phyloP scores from a whole-genome alignment of 2,329 filamentous ascomycete genomes.

The Colletotrichum melonis region DNA sequence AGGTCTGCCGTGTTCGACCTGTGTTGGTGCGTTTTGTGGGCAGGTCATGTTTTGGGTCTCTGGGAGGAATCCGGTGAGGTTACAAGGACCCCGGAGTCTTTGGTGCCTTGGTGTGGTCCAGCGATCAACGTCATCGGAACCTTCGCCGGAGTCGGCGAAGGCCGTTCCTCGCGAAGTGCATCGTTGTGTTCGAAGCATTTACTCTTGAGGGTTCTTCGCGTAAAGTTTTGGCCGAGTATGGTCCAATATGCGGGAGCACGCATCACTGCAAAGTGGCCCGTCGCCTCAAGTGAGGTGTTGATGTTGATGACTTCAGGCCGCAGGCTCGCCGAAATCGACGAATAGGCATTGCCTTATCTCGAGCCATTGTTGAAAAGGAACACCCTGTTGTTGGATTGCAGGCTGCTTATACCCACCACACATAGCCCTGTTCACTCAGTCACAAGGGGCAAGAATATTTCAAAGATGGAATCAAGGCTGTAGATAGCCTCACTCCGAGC shows the following conservation, averaged over 20 bases:
- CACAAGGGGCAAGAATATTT: neutral
- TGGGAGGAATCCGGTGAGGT: slow-evolving; percentile 8
- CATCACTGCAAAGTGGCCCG: slow-evolving; percentile 12
- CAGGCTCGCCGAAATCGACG: neutral
- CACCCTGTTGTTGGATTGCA: neutral
- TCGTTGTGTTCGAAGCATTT: neutral
- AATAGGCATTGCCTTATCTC: neutral
- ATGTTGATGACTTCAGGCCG: neutral
- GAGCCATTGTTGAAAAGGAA: no score
- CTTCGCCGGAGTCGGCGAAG: neutral
- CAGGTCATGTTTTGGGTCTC: neutral
- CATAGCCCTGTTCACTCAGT: neutral
- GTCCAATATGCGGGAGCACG: neutral
- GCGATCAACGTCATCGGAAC: slow-evolving; percentile 27
- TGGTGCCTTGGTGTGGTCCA: slow-evolving; percentile 18
- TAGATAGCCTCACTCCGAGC: slow-evolving; percentile 1
- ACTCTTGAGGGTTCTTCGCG: neutral
- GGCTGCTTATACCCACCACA: neutral
- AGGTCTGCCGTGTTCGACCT: slow-evolving; percentile 13
- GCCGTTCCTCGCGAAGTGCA: neutral
- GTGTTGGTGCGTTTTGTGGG: slow-evolving; percentile 20
- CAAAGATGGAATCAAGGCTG: neutral
- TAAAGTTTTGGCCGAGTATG: neutral
- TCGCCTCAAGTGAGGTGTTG: slow-evolving; percentile 28
- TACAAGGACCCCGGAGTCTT: neutral